phyloP scores from a whole-genome alignment of 495 filamentous ascomycete species.

The Penicillium argentinense region DNA sequence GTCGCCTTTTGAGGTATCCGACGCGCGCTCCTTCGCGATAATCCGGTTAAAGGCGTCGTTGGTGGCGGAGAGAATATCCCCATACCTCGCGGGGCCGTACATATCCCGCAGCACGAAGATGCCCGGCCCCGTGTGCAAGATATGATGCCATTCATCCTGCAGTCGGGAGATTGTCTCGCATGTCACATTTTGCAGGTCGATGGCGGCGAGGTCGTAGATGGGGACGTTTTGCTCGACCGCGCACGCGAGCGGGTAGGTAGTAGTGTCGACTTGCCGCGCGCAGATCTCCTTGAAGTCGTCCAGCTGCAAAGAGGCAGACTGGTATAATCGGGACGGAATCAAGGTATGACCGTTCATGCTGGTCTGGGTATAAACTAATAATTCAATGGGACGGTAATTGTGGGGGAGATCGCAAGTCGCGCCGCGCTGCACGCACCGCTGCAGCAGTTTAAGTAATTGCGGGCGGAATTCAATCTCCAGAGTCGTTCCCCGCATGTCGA shows the following conservation, averaged over 20 bases:
- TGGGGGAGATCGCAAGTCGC: background rate
- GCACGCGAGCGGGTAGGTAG: slow-evolving; percentile 44
- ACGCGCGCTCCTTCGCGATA: slow-evolving; percentile 36
- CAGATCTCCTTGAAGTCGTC: slow-evolving; percentile 45
- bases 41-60: slow-evolving; percentile 47
- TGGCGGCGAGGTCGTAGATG: slow-evolving; percentile 45
- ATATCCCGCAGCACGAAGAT: slow-evolving; percentile 51
- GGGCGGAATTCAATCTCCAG: slow-evolving; percentile 25
- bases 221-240: slow-evolving; percentile 48
- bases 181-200: slow-evolving; percentile 21
- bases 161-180: slow-evolving; percentile 26
- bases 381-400: too few species aligned
- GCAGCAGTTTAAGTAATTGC: slow-evolving; percentile 10
- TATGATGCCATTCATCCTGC: slow-evolving; percentile 57
- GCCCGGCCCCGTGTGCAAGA: slow-evolving; percentile 50
- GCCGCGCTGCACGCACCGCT: too few species aligned
- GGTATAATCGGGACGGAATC: slow-evolving; percentile 26
- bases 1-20: slow-evolving; percentile 42
- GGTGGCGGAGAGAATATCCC: slow-evolving; percentile 30
- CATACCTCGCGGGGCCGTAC: slow-evolving; percentile 32
- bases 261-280: slow-evolving; percentile 30
- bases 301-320: slow-evolving; percentile 19
- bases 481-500: slow-evolving; percentile 14
- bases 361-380: too few species aligned
- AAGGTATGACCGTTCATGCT: slow-evolving; percentile 13